Base-by-base conservation (phyloP, 768 basidiomycete genomes). In the Tulasnella sp. region DNA sequence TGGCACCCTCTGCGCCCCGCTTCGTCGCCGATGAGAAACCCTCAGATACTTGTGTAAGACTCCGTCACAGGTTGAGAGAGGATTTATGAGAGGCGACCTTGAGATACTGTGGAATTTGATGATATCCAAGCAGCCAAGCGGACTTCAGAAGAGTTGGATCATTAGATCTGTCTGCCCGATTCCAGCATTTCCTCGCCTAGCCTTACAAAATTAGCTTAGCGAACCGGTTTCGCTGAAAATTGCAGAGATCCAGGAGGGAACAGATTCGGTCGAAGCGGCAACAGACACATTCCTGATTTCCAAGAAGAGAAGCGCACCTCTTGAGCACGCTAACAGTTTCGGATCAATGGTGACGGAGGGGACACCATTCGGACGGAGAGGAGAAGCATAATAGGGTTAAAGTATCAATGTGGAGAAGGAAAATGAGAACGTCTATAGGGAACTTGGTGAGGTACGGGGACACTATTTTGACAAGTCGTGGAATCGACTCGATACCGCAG, bases 121-220 rank as follows among this genome's bases (percentile, higher is more conserved):
- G 90, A 88, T 82, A 87, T 88, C 87, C 88, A 90, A 44, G 89
- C 88, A 3, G 90, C 89, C 82, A 77, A 12, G 44, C 82, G 75
- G 80, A 80, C 81, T 81, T 75, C 38, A 75, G 31, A 39, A 75
- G 31, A 5, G 9, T n/a, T n/a, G 4, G 6, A 58, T 40, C 39
- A 44, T 21, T 39, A 62, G 24, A n/a, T 71, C 39, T 31, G 18
- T 0, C 6, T 18, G 74, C 19, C 24, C 24, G 38, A 46, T 18
- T 1, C n/a, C 2, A 24, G 1, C 12, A 4, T 72, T 56, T 71
- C 71, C 71, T n/a, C 36, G 31, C 38, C n/a, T 16, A 38, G 75
- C 87, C 91, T 81, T 81, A 92, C 92, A 92, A 83, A 91, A 92
- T 52, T 86, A 84, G 81, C 88, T 89, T 36, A 92, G 87, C 82